phyloP scores from a whole-genome alignment of 345 rosid species.

The Populus deltoides region DNA sequence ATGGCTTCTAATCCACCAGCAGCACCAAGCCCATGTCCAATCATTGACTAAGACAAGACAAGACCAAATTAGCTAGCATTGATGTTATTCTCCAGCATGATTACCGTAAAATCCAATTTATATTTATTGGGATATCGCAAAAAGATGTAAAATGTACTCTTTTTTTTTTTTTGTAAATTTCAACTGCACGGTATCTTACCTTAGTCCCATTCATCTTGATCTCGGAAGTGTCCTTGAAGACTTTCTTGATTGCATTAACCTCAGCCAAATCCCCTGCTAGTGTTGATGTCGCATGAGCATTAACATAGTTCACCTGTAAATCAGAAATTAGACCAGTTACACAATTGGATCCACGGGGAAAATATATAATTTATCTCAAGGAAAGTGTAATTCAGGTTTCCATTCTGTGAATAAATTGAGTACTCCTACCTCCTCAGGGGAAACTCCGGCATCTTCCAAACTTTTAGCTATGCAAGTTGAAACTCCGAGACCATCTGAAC shows the following conservation, averaged over 20 bases:
- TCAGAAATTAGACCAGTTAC: neutral
- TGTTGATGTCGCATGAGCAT: slow-evolving; percentile 77
- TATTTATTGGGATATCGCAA: neutral
- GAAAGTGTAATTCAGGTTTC: neutral
- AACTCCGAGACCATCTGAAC: slow-evolving; percentile 60
- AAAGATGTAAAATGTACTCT: too few species aligned
- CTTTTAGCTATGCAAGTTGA: slow-evolving; percentile 60
- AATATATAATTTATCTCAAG: neutral
- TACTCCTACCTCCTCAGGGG: slow-evolving; percentile 62
- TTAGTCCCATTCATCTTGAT: slow-evolving; percentile 71
- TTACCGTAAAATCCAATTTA: neutral
- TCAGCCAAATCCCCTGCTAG: slow-evolving; percentile 68
- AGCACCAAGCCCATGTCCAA: slow-evolving; percentile 70
- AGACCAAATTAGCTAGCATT: neutral
- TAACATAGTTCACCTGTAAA: slow-evolving; percentile 57
- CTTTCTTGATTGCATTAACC: slow-evolving; percentile 62
- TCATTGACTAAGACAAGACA: slow-evolving; percentile 46
- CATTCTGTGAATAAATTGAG: neutral
- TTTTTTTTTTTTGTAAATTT: too few species aligned
- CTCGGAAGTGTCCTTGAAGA: slow-evolving; percentile 61
- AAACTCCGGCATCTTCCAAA: slow-evolving; percentile 62
- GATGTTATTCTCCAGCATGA: neutral
- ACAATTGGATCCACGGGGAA: neutral
- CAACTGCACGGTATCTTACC: slow-evolving; percentile 23
- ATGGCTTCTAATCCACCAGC: slow-evolving; percentile 71